Conservation (phyloP, 2,329 filamentous ascomycete genomes). For the Passalora sequoiae region DNA sequence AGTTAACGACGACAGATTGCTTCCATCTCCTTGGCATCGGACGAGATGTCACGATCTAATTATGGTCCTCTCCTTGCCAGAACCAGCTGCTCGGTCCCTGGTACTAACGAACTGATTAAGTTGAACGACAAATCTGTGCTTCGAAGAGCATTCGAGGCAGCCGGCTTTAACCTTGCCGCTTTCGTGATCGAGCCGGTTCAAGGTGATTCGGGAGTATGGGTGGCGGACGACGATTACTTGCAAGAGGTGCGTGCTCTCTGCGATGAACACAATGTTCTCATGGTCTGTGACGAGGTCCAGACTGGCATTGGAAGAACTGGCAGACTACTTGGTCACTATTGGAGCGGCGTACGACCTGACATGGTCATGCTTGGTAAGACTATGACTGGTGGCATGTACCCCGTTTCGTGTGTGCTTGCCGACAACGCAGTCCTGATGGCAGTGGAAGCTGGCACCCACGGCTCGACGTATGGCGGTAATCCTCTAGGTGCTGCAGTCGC, state of each 20-base stretch:
- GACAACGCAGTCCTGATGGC: conserved; percentile 90
- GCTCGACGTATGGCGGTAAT: conserved; percentile 94
- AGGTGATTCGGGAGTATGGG: conserved; percentile 91
- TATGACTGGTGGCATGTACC: conserved; percentile 96
- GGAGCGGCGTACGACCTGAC: conserved; percentile 90
- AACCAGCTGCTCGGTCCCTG: conserved; percentile 70
- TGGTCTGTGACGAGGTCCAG: conserved; percentile 97
- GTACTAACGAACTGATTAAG: conserved; percentile 68
- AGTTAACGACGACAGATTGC: conserved; percentile 41
- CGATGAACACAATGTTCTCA: conserved; percentile 86
- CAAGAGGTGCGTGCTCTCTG: conserved; percentile 72
- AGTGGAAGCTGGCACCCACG: conserved; percentile 91
- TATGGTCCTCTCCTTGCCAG: conserved; percentile 92
- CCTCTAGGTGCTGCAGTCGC: conserved; percentile 90
- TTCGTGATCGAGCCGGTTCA: conserved; percentile 96
- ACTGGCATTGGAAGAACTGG: conserved; percentile 93
- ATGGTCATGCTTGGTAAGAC: conserved; percentile 91
- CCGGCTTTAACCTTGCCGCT: conserved; percentile 78
- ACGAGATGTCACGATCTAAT: conserved; percentile 91
- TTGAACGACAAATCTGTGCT: conserved; percentile 82
- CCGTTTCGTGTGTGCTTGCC: conserved; percentile 86
- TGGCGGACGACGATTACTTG: conserved; percentile 85
- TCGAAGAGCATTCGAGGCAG: conserved; percentile 68
- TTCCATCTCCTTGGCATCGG: conserved; percentile 90
- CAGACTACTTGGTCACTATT: conserved; percentile 86